A percentile compares a stretch with the other conserved stretches of the same genome.
phyloP scores from a whole-genome alignment of 2,329 filamentous ascomycete genomes.

The Calonectria honghensis region DNA sequence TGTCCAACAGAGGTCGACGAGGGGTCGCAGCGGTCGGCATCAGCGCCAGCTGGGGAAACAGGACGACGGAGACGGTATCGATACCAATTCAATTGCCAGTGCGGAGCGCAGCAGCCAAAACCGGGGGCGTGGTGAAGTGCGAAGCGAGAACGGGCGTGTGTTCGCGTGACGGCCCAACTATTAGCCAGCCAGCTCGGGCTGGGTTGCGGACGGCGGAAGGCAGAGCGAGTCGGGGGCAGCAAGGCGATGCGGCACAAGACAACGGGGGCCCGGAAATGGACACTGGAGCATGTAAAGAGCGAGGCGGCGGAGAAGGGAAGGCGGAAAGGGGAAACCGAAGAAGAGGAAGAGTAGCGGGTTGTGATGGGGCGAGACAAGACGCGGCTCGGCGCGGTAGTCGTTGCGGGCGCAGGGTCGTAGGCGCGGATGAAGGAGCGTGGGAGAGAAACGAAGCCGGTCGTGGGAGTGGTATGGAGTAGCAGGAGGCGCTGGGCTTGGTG shows the following conservation, averaged over 20 bases:
- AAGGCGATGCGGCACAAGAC: conserved; percentile 55
- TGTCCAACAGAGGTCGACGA: conserved; percentile 58
- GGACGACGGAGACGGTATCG: conserved; percentile 45
- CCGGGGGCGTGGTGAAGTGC: conserved; percentile 44
- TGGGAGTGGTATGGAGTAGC: conserved; percentile 53
- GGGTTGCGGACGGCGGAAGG: conserved; percentile 47
- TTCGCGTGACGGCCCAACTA: conserved; percentile 57
- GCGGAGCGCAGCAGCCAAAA: conserved; percentile 45
- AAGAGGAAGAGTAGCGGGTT: conserved; percentile 44
- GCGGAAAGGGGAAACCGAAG: conserved; percentile 36
- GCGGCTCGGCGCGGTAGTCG: conserved; percentile 54
- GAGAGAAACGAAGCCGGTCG: conserved; percentile 56
- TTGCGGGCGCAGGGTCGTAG: conserved; percentile 43
- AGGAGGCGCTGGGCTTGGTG: conserved; percentile 50
- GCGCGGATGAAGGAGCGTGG: conserved; percentile 54
- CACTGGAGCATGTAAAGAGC: conserved; percentile 51
- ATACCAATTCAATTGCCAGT: conserved; percentile 56
- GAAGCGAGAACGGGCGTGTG: conserved; percentile 47
- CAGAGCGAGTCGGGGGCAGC: conserved; percentile 54
- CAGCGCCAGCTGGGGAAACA: conserved; percentile 57
- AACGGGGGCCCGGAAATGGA: conserved; percentile 50
- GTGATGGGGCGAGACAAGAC: conserved; percentile 48
- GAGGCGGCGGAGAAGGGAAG: conserved; percentile 39
- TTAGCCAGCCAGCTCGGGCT: conserved; percentile 50
- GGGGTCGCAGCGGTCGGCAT: conserved; percentile 61